phyloP scores from a whole-genome alignment of 805 yeast genomes.

The Teunomyces kruisii region DNA sequence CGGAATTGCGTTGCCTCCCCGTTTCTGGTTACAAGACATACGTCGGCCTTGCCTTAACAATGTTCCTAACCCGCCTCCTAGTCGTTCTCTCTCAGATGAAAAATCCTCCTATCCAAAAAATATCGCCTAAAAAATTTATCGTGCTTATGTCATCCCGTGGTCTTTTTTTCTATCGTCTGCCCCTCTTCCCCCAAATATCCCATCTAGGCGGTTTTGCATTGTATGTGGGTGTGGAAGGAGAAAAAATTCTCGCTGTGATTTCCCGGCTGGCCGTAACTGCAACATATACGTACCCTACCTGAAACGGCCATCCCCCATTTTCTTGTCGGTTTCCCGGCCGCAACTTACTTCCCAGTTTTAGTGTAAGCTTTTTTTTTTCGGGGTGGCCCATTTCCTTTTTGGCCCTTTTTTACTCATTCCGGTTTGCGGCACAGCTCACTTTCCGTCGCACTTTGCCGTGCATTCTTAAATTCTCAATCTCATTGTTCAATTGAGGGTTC shows the following conservation, averaged over 20 bases:
- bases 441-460: slow-evolving; percentile 3
- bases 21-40: background rate
- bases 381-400: background rate
- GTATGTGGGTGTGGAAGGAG: no score
- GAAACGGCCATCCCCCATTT: no score
- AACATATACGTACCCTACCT: no score
- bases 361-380: background rate
- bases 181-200: background rate
- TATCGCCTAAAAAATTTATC: background rate
- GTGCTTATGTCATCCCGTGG: background rate
- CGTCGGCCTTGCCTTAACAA: background rate
- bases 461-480: background rate
- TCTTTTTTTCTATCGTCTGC: background rate
- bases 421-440: slow-evolving; percentile 1
- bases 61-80: background rate
- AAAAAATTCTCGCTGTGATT: no score
- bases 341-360: no score
- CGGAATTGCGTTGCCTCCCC: background rate
- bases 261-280: no score
- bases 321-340: no score
- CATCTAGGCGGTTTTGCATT: no score
- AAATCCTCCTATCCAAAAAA: background rate
- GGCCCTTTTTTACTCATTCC: background rate
- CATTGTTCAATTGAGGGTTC: background rate
- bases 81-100: background rate